These are phyloP conservation scores for Phytophthora cryptogea DNA, from an alignment of 352 stramenopile species.

Conservation along the genomic window DNA sequence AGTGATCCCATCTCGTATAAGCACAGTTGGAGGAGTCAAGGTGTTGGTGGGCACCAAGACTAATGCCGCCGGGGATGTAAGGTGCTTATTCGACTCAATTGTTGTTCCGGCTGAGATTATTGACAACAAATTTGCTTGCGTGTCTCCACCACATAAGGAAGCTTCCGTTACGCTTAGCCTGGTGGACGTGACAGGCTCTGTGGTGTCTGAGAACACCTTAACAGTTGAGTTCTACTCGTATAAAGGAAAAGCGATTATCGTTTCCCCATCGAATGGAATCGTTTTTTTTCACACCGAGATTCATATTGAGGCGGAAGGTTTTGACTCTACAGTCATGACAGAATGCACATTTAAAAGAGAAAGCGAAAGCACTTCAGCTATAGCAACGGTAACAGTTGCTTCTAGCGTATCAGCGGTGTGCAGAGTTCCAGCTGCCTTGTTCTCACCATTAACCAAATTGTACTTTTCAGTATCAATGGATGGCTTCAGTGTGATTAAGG, in stretches of 20 bases:
- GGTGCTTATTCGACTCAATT: conserved; percentile 43
- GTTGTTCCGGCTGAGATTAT: conserved; percentile 24
- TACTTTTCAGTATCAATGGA: conserved; percentile 37
- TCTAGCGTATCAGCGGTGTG: conserved; percentile 23
- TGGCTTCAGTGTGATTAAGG: conserved; percentile 19
- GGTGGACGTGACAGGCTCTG: conserved; percentile 10
- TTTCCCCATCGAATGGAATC: conserved; percentile 38
- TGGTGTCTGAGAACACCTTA: conserved; percentile 47
- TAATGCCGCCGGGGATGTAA: conserved; percentile 21
- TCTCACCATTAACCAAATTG: conserved; percentile 2
- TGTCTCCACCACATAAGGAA: conserved; percentile 29
- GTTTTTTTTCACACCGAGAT: conserved; percentile 38
- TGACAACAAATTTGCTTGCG: conserved; percentile 31
- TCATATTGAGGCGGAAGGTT: conserved; percentile 19
- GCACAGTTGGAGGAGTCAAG: conserved; percentile 15
- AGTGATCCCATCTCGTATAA: conserved; percentile 21
- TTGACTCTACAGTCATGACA: conserved; percentile 22
- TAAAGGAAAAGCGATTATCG: background rate
- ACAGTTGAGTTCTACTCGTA: conserved; percentile 38
- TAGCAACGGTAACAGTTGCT: conserved; percentile 5
- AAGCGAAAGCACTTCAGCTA: background rate
- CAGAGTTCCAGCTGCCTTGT: conserved; percentile 12
- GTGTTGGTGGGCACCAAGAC: conserved; percentile 26
- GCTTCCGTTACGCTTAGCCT: conserved; percentile 34
- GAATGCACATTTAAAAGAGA: conserved; percentile 33